These are phyloP conservation scores for Volutella citrinella DNA, from an alignment of 2,329 filamentous ascomycete genomes.

Conservation along the genomic window DNA sequence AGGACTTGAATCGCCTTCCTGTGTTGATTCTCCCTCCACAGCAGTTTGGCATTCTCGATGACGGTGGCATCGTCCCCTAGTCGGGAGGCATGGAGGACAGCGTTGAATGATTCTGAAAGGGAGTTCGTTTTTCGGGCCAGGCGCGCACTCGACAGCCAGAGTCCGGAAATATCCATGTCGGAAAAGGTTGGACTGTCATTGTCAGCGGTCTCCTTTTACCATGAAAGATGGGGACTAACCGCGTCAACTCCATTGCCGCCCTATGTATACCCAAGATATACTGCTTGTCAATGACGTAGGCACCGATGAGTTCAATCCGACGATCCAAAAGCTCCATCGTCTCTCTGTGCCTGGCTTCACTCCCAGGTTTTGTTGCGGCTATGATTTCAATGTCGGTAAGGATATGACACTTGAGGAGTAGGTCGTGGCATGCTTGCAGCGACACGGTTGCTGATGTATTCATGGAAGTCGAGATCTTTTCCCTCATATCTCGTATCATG, in stretches of 20 bases:
- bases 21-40: constrained; percentile 92
- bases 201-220: constrained; percentile 6
- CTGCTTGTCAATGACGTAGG: constrained; percentile 89
- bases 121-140: constrained; percentile 83
- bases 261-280: constrained; percentile 84
- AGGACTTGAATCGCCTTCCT: constrained; percentile 92
- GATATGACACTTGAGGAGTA: constrained; percentile 82
- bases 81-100: constrained; percentile 82
- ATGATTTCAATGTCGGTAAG: constrained; percentile 85
- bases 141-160: constrained; percentile 83
- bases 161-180: constrained; percentile 71
- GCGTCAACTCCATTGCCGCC: constrained; percentile 78
- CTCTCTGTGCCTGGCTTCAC: constrained; percentile 35
- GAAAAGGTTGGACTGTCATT: constrained; percentile 54
- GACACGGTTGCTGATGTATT: constrained; percentile 76
- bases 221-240: constrained; percentile 43
- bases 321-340: constrained; percentile 52
- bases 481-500: constrained; percentile 63
- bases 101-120: constrained; percentile 86
- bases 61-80: constrained; percentile 83
- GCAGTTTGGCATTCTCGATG: constrained; percentile 87
- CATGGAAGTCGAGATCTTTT: constrained; percentile 69
- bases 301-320: constrained; percentile 84
- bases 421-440: constrained; percentile 77
- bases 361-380: constrained; percentile 44